Conservation (phyloP, 2,329 filamentous ascomycete species). For the Stromatinia cepivora region DNA sequence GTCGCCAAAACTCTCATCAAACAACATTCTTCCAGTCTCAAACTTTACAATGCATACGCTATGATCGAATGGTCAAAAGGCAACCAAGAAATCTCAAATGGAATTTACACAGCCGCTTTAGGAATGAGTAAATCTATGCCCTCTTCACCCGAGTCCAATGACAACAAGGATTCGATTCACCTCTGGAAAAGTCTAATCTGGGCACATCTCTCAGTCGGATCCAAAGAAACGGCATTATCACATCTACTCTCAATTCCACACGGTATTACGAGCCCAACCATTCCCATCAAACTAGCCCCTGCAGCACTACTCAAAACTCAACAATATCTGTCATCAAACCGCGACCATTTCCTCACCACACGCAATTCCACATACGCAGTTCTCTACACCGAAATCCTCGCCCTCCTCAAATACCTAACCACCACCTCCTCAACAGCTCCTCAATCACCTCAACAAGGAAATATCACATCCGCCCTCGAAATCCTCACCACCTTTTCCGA, state of each 20-base stretch:
- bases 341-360: constrained; percentile 57
- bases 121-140: constrained; percentile 51
- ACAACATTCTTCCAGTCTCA: constrained; percentile 59
- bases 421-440: constrained; percentile 44
- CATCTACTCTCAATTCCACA: constrained; percentile 46
- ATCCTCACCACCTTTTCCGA: constrained; percentile 46
- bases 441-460: constrained; percentile 52
- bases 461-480: constrained; percentile 53
- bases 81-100: constrained; percentile 58
- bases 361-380: constrained; percentile 51
- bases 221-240: constrained; percentile 41
- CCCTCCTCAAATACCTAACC: constrained; percentile 66
- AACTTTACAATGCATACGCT: constrained; percentile 78
- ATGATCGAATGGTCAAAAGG: constrained; percentile 64
- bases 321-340: constrained; percentile 53
- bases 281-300: constrained; percentile 28
- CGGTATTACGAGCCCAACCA: constrained; percentile 38
- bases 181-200: constrained; percentile 40
- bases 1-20: constrained; percentile 74
- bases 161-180: constrained; percentile 39
- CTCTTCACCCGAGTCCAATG: constrained; percentile 28
- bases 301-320: constrained; percentile 51
- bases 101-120: constrained; percentile 69
- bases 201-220: constrained; percentile 31
- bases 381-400: constrained; percentile 60